phyloP scores from a whole-genome alignment of 148 eudicot genomes.

The Vaccinium darrowii region DNA sequence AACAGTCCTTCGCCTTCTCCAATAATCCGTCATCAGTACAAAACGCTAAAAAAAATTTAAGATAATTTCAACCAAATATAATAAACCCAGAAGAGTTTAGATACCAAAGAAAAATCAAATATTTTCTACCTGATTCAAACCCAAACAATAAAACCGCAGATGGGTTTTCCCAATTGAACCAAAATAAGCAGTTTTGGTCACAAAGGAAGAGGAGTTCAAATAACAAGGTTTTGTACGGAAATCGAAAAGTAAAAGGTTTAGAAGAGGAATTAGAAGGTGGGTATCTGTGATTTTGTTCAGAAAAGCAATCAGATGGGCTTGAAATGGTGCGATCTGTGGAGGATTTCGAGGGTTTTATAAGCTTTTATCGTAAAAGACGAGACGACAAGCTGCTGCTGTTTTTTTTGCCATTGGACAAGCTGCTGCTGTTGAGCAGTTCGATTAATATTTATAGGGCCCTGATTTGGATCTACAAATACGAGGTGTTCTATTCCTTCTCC shows the following conservation, averaged over 20 bases:
- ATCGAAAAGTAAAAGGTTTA: neutral
- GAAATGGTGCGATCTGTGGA: neutral
- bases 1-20: conserved; percentile 28
- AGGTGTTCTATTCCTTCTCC: neutral
- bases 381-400: neutral
- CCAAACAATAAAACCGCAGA: neutral
- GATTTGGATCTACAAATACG: neutral
- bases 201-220: neutral
- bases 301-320: neutral
- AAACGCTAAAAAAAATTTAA: neutral
- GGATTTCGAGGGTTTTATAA: neutral
- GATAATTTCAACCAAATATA: neutral
- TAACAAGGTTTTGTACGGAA: neutral
- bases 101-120: neutral
- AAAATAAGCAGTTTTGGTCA: neutral
- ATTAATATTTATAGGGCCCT: neutral
- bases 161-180: neutral
- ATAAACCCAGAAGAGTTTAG: neutral
- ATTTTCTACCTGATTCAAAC: neutral
- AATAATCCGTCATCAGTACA: conserved; percentile 23
- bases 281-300: neutral
- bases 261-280: neutral
- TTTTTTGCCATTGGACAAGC: no score
- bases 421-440: neutral
- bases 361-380: neutral